Evolutionary conservation across 1,139 yeast genomes (phyloP), one percentile per base, ranked within the genome.

Genomic region (Nakaseomyces kungkrabaensis): DNA sequence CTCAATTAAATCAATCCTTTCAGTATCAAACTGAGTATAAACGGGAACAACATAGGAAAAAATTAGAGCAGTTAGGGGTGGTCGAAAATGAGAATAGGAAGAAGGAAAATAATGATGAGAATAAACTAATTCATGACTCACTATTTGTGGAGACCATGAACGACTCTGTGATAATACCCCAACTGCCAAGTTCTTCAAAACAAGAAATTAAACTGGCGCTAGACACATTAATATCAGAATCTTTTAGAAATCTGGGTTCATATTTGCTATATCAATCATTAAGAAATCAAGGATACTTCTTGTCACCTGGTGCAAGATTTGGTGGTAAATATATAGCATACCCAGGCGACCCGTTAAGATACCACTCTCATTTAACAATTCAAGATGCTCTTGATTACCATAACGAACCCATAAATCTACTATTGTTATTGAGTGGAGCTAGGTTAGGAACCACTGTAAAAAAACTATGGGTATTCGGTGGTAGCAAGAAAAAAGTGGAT

Each of bases 301-400:
- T 89, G 25, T 74, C 89, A 36, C 96, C 97, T 0, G 98, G 97
- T 0, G 71, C 89, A 42, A 75, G 96, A 53, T 92, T 90, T 64
- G 98, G 98, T 1, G 95, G 96, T 3, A 81, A 82, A 52, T 88
- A 81, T 60, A 78, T 92, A 48, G 89, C 92, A 1, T 92, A 92
- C 59, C 97, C 97, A 0, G 97, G 97, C 0, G 98, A 92, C 63
- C 96, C 97, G 2, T 70, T 92, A 51, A 68, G 95, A 47, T 92
- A 80, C 61, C 98, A 92, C 66, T 85, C 97, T 1, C 96, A 90
- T 65, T 75, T 82, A 54, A 82, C 87, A 6, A 85, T 87, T 1
- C 79, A 79, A 49, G 75, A 81, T 1, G 62, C 71, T 3, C 58
- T 65, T 26, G 76, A 72, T 32, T 73, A 74, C 46, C 61, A 73